A percentile compares a stretch with the other conserved stretches of the same genome.
Conservation (phyloP, 2,329 filamentous ascomycete species). For the Clarireedia homoeocarpa region DNA sequence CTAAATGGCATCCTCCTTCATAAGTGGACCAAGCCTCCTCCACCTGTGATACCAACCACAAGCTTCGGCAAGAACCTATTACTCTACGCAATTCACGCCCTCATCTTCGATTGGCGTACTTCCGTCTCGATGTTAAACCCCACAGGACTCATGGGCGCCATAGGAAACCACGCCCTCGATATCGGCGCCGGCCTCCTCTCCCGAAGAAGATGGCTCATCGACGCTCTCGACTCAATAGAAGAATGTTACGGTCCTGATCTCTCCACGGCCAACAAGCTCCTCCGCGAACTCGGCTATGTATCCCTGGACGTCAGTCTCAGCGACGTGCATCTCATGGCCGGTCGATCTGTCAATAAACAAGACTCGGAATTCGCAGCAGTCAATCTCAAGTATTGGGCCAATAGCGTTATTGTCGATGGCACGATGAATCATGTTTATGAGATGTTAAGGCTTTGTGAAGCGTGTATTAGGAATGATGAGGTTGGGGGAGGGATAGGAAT, state of each 20-base stretch:
- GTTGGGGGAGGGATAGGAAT: not conserved
- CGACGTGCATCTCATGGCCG: constrained; percentile 26
- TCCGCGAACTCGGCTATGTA: constrained; percentile 22
- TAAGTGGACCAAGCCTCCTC: constrained; percentile 25
- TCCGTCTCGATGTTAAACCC: constrained; percentile 25
- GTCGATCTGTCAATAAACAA: constrained; percentile 18
- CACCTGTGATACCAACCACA: constrained; percentile 17
- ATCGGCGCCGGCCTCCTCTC: constrained; percentile 21
- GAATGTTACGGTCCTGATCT: constrained; percentile 19
- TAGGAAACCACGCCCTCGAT: constrained; percentile 20
- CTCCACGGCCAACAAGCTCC: constrained; percentile 14
- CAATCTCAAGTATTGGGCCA: constrained; percentile 26
- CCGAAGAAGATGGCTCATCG: constrained; percentile 18
- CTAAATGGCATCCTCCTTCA: constrained; percentile 24
- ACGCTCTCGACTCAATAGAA: constrained; percentile 22
- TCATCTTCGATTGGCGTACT: constrained; percentile 27
- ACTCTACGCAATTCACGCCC: constrained; percentile 25
- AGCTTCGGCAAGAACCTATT: constrained; percentile 24
- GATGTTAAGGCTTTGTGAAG: constrained; percentile 1
- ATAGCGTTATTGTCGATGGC: constrained; percentile 16
- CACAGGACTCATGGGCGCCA: constrained; percentile 22
- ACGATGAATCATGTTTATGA: constrained; percentile 24
- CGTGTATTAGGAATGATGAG: not conserved
- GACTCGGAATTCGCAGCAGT: constrained; percentile 24
- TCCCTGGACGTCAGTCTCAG: constrained; percentile 22